Conservation (phyloP, 495 filamentous ascomycete species). For the Aspergillus mulundensis region DNA sequence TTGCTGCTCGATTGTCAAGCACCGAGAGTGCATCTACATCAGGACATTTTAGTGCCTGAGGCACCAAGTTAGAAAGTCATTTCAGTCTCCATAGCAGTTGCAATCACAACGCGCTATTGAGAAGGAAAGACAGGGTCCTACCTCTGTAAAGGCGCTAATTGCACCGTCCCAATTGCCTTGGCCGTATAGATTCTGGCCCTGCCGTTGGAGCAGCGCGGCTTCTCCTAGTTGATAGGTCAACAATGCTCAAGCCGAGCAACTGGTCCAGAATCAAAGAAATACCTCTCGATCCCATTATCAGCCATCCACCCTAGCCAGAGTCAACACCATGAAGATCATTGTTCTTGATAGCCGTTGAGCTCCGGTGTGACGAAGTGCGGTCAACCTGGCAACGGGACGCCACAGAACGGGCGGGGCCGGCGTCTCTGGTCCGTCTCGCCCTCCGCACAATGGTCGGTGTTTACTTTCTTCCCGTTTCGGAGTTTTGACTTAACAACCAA, state of each 20-base stretch:
- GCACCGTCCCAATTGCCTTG: conserved; percentile 39
- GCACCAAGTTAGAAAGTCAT: neutral
- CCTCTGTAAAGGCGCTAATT: conserved; percentile 40
- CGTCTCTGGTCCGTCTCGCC: conserved; percentile 2
- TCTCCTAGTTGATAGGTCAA: conserved; percentile 10
- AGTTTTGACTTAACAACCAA: conserved; percentile 7
- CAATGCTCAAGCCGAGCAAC: neutral
- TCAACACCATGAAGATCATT: neutral
- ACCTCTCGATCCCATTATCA: conserved; percentile 18
- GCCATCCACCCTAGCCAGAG: conserved; percentile 3
- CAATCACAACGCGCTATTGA: neutral
- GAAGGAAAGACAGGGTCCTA: conserved; percentile 19
- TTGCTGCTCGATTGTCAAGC: conserved; percentile 59
- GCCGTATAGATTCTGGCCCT: conserved; percentile 40
- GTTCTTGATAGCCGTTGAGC: neutral
- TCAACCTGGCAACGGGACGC: conserved; percentile 15
- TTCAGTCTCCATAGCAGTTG: neutral
- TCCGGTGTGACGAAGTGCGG: neutral
- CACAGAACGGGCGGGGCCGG: conserved; percentile 10
- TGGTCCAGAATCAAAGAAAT: neutral
- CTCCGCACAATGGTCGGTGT: conserved; percentile 27
- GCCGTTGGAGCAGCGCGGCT: conserved; percentile 21
- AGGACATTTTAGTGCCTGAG: conserved; percentile 34
- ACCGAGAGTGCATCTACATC: conserved; percentile 36
- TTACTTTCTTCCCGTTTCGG: conserved; percentile 46